These are phyloP conservation scores for Cicer cuneatum DNA, from an alignment of 306 rosid genomes.

Conservation along the genomic window DNA sequence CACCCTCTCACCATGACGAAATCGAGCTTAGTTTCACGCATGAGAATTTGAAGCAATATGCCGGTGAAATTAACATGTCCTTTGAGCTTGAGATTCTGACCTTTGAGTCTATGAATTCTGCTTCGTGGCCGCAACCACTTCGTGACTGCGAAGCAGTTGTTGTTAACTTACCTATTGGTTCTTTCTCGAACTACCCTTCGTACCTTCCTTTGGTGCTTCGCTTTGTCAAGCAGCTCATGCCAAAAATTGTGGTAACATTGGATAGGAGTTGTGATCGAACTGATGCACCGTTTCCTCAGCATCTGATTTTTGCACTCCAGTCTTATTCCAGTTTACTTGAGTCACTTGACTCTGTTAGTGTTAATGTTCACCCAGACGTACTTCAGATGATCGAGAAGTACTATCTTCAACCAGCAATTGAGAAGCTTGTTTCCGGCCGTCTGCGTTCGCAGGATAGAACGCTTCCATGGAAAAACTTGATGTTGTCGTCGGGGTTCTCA, in stretches of 20 bases:
- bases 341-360: conserved; percentile 76
- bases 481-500: conserved; percentile 66
- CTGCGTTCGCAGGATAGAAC: conserved; percentile 51
- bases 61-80: conserved; percentile 67
- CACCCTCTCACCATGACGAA: conserved; percentile 61
- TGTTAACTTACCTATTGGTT: conserved; percentile 69
- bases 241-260: conserved; percentile 74
- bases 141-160: conserved; percentile 70
- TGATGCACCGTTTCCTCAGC: conserved; percentile 65
- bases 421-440: conserved; percentile 63
- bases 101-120: conserved; percentile 65
- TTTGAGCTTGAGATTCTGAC: conserved; percentile 69
- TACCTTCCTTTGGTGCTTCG: conserved; percentile 65
- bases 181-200: conserved; percentile 56
- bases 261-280: conserved; percentile 70
- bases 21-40: conserved; percentile 80
- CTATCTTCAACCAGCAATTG: conserved; percentile 77
- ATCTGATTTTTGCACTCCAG: conserved; percentile 60
- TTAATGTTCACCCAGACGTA: conserved; percentile 62
- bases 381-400: conserved; percentile 77
- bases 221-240: conserved; percentile 75
- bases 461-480: conserved; percentile 63
- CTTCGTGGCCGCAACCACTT: conserved; percentile 68
- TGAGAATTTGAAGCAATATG: conserved; percentile 76
- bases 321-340: conserved; percentile 68